Evolutionary conservation across 352 stramenopile genomes (phyloP).

Genomic region (Aphanomyces invadans): DNA sequence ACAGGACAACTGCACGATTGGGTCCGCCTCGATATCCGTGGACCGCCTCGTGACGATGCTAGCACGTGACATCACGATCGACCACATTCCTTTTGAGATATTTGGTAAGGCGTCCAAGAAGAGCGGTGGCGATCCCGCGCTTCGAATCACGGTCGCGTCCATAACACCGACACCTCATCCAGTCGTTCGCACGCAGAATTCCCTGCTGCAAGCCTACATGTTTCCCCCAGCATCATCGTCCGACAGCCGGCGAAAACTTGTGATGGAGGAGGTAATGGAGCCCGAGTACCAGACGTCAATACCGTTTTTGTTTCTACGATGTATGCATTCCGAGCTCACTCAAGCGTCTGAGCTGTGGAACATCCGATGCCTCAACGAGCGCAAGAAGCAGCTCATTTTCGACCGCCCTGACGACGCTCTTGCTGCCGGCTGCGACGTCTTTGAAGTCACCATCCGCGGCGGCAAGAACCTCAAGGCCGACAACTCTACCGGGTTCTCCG

Average conservation of each 20-base stretch:
- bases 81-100: constrained; percentile 3
- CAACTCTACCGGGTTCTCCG: neutral
- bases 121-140: neutral
- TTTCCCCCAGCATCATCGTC: neutral
- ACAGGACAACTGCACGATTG: neutral
- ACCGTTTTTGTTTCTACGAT: neutral
- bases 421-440: constrained; percentile 13
- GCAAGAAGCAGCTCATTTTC: constrained; percentile 17
- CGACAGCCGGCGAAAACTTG: neutral
- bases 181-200: neutral
- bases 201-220: constrained; percentile 3
- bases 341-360: constrained; percentile 9
- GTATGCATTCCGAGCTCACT: constrained; percentile 12
- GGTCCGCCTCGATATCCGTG: neutral
- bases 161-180: neutral
- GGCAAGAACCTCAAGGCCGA: constrained; percentile 8
- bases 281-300: constrained; percentile 6
- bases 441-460: neutral
- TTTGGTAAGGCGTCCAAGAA: constrained; percentile 8
- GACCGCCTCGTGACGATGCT: neutral
- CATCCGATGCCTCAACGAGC: constrained; percentile 18
- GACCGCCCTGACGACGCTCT: neutral
- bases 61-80: neutral
- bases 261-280: constrained; percentile 14
- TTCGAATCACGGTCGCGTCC: neutral